A percentile compares a stretch with the other conserved stretches of the same genome.
phyloP scores from a whole-genome alignment of 2,329 filamentous ascomycete species.

The Ceratocystis smalleyi region DNA sequence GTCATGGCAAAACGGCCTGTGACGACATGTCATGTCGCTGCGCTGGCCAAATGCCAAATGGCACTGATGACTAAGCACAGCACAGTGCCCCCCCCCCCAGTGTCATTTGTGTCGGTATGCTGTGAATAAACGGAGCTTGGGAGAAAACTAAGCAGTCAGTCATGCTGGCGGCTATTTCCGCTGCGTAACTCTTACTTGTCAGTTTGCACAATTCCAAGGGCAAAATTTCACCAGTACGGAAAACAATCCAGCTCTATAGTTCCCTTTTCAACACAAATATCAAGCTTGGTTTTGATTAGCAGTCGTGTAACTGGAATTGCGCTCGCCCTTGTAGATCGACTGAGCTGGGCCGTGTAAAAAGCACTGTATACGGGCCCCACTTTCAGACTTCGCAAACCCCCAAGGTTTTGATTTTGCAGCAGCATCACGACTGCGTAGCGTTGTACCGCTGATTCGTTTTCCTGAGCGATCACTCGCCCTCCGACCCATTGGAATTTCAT shows the following conservation, averaged over 20 bases:
- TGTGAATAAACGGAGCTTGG: neutral
- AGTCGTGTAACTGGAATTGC: neutral
- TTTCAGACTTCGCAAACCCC: neutral
- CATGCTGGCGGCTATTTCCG: no score
- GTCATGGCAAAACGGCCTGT: neutral
- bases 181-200: no score
- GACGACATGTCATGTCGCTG: constrained; percentile 16
- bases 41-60: constrained; percentile 3
- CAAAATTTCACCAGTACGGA: no score
- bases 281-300: neutral
- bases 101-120: neutral
- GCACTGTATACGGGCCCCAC: neutral
- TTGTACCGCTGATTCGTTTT: neutral
- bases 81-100: neutral
- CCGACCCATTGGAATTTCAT: neutral
- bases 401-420: neutral
- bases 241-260: no score
- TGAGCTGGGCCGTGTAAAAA: neutral
- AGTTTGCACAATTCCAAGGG: no score
- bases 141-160: no score
- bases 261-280: no score
- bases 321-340: neutral
- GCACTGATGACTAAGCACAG: constrained; percentile 12
- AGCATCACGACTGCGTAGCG: neutral
- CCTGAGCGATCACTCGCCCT: neutral